Percentiles rank a stretch among this genome's conserved stretches.
Evolutionary conservation across 805 yeast genomes (phyloP).

Genomic region (Ascoidea asiatica): DNA sequence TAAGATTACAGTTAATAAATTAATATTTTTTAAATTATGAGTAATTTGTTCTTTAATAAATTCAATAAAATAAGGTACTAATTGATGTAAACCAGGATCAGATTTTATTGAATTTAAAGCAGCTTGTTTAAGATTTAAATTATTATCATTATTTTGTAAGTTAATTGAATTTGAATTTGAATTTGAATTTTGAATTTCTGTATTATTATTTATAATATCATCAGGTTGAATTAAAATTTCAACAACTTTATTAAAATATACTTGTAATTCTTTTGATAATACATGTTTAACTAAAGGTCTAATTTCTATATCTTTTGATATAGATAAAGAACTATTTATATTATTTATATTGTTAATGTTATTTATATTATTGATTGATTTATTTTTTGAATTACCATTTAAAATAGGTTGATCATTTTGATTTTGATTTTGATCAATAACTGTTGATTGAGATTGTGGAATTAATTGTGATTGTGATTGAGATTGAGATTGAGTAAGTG

Average conservation of each 20-base stretch:
- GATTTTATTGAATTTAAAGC: conserved; percentile 75
- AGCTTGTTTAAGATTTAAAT: conserved; percentile 52
- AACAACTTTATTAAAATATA: conserved; percentile 84
- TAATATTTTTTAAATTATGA: conserved; percentile 63
- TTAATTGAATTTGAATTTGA: neutral
- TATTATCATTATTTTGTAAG: conserved; percentile 33
- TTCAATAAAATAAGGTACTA: conserved; percentile 92
- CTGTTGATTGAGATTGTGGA: neutral
- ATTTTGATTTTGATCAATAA: too few species aligned
- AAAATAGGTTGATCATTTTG: too few species aligned
- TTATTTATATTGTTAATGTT: too few species aligned
- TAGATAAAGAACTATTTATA: neutral
- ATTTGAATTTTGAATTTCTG: too few species aligned
- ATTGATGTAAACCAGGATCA: conserved; percentile 94
- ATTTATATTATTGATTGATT: neutral
- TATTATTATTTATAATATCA: too few species aligned
- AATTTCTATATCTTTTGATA: conserved; percentile 27
- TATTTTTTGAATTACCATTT: too few species aligned
- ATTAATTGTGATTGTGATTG: neutral
- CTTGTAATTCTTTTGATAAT: conserved; percentile 82
- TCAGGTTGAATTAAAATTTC: conserved; percentile 65
- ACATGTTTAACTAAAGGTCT: conserved; percentile 93
- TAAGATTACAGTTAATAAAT: conserved; percentile 66
- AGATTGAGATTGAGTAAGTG: neutral
- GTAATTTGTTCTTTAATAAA: conserved; percentile 93